Conservation (phyloP, 1,284 basidiomycete species). For the Melampsora allii-populina region DNA sequence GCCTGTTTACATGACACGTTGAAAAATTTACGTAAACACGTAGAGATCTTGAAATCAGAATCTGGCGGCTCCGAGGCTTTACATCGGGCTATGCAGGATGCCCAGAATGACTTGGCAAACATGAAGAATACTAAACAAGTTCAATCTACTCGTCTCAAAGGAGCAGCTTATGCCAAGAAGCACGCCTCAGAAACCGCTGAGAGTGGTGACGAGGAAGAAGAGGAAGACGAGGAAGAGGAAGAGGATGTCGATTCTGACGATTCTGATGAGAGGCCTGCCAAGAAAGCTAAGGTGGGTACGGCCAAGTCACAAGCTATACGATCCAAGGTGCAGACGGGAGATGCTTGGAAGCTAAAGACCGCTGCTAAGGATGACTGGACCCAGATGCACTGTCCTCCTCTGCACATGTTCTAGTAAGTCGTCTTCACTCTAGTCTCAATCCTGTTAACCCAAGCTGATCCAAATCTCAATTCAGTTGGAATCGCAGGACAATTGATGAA, state of each 20-base stretch:
- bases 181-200: conserved; percentile 6
- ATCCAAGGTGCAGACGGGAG: conserved; percentile 56
- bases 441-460: neutral
- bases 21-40: conserved; percentile 62
- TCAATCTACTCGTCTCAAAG: conserved; percentile 28
- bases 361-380: conserved; percentile 66
- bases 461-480: conserved; percentile 56
- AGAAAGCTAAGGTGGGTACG: conserved; percentile 40
- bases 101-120: conserved; percentile 15
- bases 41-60: conserved; percentile 64
- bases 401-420: conserved; percentile 70
- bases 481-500: conserved; percentile 85
- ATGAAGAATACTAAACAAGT: conserved; percentile 4
- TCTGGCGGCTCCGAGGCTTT: conserved; percentile 59
- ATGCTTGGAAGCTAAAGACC: conserved; percentile 74
- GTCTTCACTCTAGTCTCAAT: neutral
- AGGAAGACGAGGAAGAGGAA: conserved; percentile 16
- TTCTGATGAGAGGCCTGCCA: conserved; percentile 16
- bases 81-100: conserved; percentile 30
- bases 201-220: conserved; percentile 8
- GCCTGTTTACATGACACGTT: conserved; percentile 67
- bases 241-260: neutral
- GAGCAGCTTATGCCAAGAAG: conserved; percentile 39
- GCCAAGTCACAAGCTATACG: conserved; percentile 56
- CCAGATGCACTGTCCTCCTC: conserved; percentile 71